Conservation (phyloP, 2,329 filamentous ascomycete species). For the Phaeosphaeriaceae sp. region DNA sequence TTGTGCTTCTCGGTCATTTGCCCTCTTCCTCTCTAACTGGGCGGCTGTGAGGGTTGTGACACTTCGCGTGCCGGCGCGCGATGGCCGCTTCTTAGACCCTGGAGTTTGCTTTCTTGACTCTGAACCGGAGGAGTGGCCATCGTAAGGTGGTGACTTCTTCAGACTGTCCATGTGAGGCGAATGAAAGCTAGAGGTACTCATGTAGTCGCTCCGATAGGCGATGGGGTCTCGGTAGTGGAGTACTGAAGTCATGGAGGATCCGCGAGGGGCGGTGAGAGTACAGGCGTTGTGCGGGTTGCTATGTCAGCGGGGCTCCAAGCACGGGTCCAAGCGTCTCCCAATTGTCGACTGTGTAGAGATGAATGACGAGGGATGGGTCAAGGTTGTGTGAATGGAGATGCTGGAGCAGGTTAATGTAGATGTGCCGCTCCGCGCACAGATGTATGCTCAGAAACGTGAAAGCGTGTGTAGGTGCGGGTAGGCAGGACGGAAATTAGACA, state of each 20-base stretch:
- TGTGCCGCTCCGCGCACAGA: constrained; percentile 29
- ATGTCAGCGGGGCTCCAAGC: constrained; percentile 40
- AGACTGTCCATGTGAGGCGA: constrained; percentile 45
- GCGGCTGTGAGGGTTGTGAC: constrained; percentile 64
- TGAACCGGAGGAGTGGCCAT: constrained; percentile 49
- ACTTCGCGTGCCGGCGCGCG: constrained; percentile 63
- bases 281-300: constrained; percentile 38
- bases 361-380: constrained; percentile 31
- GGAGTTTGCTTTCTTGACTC: constrained; percentile 47
- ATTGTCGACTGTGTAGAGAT: constrained; percentile 29
- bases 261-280: constrained; percentile 43
- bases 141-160: constrained; percentile 47
- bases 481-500: constrained; percentile 21
- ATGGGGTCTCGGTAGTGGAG: constrained; percentile 48
- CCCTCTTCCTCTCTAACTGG: constrained; percentile 65
- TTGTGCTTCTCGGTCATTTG: constrained; percentile 67
- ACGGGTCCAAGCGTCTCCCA: constrained; percentile 35
- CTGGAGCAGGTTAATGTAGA: constrained; percentile 34
- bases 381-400: constrained; percentile 25
- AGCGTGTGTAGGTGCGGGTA: constrained; percentile 1
- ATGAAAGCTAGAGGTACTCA: constrained; percentile 45
- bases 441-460: constrained; percentile 26
- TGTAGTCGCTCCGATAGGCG: constrained; percentile 48
- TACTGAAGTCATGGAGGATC: constrained; percentile 51
- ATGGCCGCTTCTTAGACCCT: constrained; percentile 56